Base-by-base conservation (phyloP, 768 basidiomycete genomes). In the Lentinus tigrinus region DNA sequence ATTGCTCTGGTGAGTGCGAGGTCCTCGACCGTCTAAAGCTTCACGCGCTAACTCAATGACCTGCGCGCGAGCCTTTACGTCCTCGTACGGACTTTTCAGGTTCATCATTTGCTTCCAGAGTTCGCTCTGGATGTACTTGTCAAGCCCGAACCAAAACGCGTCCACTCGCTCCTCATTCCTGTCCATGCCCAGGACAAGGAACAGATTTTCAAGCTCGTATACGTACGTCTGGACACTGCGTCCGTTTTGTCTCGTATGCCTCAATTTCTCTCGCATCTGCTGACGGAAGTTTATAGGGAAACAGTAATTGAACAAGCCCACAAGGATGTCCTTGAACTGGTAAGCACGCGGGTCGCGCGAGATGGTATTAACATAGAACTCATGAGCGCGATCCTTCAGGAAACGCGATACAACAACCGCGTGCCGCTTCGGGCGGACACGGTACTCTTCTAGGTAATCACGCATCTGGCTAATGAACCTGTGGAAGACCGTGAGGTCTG, bases 81-180 rank as follows among this genome's bases (percentile, higher is more conserved):
- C 55, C 63, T 69, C 73, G 0, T 52, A 40, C 0, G 70, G 68
- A 0, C 44, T 31, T 8, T 74, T 67, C 0, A 69, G 72, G 2
- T 72, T 69, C 0, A 76, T 56, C 4, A 67, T 54, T 2, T 73
- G 60, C 16, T 57, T 55, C 70, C 72, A 74, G 0, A 77, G 54
- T 3, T 70, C 62, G 0, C 54, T 54, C 28, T 74, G 74, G 1
- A 77, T 65, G 16, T 61, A 40, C 0, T 47, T 23, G 1, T 59
- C 50, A 0, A 75, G 54, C 0, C 77, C 74, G 3, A 68, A 63
- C 76, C 75, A 81, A 0, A 80, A 61, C 10, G 67, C 65, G 9
- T 70, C 61, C 0, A 76, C 71, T 8, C 63, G 42, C 13, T 76
- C 72, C 13, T 26, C 19, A 10, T 23, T 23, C 14, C 21, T 2